phyloP scores from a whole-genome alignment of 371 early-diverging fungal genomes.

The Mortierella sp. region DNA sequence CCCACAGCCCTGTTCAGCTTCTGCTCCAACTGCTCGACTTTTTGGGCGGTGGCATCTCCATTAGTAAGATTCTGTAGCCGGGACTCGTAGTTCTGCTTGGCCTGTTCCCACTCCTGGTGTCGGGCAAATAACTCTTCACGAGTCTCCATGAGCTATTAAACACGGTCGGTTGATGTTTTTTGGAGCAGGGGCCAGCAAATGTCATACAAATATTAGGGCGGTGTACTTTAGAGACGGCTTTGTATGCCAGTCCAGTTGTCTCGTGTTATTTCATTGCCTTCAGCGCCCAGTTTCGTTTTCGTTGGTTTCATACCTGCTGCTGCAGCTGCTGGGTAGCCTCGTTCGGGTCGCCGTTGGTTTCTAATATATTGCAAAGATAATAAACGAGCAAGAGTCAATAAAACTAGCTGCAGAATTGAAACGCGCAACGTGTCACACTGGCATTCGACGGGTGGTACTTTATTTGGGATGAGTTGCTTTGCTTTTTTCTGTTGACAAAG shows the following conservation, averaged over 20 bases:
- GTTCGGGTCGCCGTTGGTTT: slow-evolving; percentile 7
- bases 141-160: slow-evolving; percentile 28
- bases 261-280: not conserved
- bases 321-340: not conserved
- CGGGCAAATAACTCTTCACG: slow-evolving; percentile 31
- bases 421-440: slow-evolving; percentile 12
- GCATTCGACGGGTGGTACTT: not conserved
- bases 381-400: not conserved
- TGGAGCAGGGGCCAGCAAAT: not conserved
- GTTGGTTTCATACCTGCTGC: not conserved
- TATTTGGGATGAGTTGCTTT: not conserved
- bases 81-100: slow-evolving; percentile 42
- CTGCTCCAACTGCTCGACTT: slow-evolving; percentile 45
- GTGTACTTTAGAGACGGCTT: too few relatives aligned
- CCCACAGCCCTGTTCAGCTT: slow-evolving; percentile 37
- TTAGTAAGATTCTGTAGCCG: slow-evolving; percentile 45
- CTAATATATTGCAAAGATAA: not conserved
- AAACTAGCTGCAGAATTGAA: slow-evolving; percentile 4
- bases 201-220: too few relatives aligned
- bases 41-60: slow-evolving; percentile 44
- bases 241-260: too few relatives aligned
- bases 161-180: not conserved
- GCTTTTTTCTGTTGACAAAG: not conserved
- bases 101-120: slow-evolving; percentile 49
- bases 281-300: not conserved